phyloP scores from a whole-genome alignment of 441 rosid genomes.

The Erodium moschatum region DNA sequence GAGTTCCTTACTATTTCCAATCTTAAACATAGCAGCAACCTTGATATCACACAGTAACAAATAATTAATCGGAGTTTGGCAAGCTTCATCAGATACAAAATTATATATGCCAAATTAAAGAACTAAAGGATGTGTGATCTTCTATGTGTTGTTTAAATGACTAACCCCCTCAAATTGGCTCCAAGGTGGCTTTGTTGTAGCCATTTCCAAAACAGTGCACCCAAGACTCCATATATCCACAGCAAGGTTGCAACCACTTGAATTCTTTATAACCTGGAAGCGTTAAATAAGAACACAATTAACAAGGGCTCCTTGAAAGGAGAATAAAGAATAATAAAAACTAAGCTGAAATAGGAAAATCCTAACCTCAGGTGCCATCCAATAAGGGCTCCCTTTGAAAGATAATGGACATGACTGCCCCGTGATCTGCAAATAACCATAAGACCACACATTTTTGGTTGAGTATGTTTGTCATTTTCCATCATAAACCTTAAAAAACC shows the following conservation, averaged over 20 bases:
- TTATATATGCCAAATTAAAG: no score
- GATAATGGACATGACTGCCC: slow-evolving; percentile 91
- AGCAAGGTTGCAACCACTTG: slow-evolving; percentile 59
- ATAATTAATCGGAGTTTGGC: no score
- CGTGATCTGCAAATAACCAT: slow-evolving; percentile 52
- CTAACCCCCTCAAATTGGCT: slow-evolving; percentile 73
- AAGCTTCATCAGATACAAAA: no score
- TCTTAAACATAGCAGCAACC: slow-evolving; percentile 91
- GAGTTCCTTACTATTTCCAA: slow-evolving; percentile 95
- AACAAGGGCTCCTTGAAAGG: slow-evolving; percentile 2
- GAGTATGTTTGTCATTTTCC: no score
- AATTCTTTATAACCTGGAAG: slow-evolving; percentile 52
- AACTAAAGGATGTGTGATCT: neutral
- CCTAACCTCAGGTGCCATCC: slow-evolving; percentile 99
- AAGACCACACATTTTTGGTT: slow-evolving; percentile 5
- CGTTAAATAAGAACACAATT: neutral
- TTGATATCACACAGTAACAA: slow-evolving; percentile 20
- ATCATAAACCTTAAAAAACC: no score
- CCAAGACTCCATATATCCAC: slow-evolving; percentile 90
- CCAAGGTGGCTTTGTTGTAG: slow-evolving; percentile 76
- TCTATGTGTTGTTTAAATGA: slow-evolving; percentile 17
- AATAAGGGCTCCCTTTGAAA: slow-evolving; percentile 94
- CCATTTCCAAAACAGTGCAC: slow-evolving; percentile 82
- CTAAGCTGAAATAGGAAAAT: slow-evolving; percentile 13
- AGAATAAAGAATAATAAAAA: neutral